These are phyloP conservation scores for Plantago elongata DNA, from an alignment of 257 asterid genomes.

Conservation along the genomic window DNA sequence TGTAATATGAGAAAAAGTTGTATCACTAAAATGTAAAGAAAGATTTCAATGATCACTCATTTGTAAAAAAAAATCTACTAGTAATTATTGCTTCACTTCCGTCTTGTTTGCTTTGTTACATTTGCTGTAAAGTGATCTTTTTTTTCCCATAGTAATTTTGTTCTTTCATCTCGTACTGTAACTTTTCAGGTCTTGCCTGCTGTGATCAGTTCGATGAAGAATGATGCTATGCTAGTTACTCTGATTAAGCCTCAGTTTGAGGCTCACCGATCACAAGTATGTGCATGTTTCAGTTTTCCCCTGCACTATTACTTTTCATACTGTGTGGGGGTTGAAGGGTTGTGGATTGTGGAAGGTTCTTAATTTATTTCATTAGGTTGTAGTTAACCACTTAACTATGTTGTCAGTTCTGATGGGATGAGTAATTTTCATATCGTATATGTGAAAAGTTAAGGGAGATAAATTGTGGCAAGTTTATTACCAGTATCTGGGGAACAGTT, in stretches of 20 bases:
- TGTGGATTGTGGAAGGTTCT: too few species aligned
- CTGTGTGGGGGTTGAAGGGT: not conserved
- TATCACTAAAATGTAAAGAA: too few species aligned
- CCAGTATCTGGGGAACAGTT: too few species aligned
- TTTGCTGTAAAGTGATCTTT: too few species aligned
- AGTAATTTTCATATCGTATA: not conserved
- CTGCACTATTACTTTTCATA: conserved; percentile 1
- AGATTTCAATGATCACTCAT: too few species aligned
- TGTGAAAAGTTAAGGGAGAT: too few species aligned
- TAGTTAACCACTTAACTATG: not conserved
- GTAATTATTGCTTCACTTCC: too few species aligned
- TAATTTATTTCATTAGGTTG: not conserved
- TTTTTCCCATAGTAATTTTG: not conserved
- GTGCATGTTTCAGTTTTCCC: conserved; percentile 18
- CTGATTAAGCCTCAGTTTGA: conserved; percentile 95
- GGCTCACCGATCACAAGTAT: conserved; percentile 88
- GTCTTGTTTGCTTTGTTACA: too few species aligned
- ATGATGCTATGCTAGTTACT: conserved; percentile 61
- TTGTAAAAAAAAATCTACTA: too few species aligned
- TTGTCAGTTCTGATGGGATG: too few species aligned
- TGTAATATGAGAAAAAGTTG: too few species aligned
- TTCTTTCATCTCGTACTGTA: not conserved
- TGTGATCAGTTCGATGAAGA: conserved; percentile 75
- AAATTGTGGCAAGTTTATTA: too few species aligned
- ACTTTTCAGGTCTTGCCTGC: conserved; percentile 90